Evolutionary conservation across 1,284 basidiomycete genomes (phyloP).

Genomic region (Wallemia ichthyophaga): DNA sequence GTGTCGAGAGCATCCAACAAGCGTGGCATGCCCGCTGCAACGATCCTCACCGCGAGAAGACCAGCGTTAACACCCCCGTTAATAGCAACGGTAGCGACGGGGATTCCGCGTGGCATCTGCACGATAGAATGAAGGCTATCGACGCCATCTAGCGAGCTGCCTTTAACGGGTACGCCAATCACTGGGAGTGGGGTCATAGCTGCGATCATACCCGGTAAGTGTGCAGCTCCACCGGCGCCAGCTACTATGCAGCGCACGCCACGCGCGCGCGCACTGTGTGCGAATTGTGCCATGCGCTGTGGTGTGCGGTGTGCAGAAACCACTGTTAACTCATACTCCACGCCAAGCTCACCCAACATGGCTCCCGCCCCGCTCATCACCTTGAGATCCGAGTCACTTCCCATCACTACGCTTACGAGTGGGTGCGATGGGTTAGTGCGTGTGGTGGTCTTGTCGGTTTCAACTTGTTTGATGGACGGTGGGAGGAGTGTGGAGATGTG

Average conservation of each 20-base stretch:
- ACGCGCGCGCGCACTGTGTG: conserved; percentile 38
- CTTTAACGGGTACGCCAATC: conserved; percentile 89
- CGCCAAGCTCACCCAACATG: conserved; percentile 45
- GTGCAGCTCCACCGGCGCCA: conserved; percentile 86
- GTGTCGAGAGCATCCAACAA: conserved; percentile 37
- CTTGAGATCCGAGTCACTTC: conserved; percentile 87
- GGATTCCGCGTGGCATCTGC: conserved; percentile 97
- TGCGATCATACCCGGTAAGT: conserved; percentile 94
- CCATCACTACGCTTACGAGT: conserved; percentile 88
- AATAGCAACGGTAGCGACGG: conserved; percentile 89
- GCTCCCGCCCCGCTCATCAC: conserved; percentile 69
- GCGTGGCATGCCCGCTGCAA: conserved; percentile 38
- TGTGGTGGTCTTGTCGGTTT: background rate
- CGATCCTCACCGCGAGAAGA: conserved; percentile 62
- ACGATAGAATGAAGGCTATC: conserved; percentile 91
- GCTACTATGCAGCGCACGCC: conserved; percentile 61
- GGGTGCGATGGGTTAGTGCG: conserved; percentile 33
- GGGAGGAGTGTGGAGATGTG: conserved; percentile 25
- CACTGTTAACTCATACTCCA: conserved; percentile 83
- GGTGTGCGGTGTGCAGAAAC: conserved; percentile 91
- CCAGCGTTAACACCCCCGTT: conserved; percentile 88
- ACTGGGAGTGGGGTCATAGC: conserved; percentile 77
- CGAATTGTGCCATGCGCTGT: conserved; percentile 54
- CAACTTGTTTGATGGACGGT: background rate
- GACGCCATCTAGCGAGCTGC: conserved; percentile 72